These are phyloP conservation scores for Clavispora asparagi DNA, from an alignment of 805 yeast genomes.

Conservation along the genomic window DNA sequence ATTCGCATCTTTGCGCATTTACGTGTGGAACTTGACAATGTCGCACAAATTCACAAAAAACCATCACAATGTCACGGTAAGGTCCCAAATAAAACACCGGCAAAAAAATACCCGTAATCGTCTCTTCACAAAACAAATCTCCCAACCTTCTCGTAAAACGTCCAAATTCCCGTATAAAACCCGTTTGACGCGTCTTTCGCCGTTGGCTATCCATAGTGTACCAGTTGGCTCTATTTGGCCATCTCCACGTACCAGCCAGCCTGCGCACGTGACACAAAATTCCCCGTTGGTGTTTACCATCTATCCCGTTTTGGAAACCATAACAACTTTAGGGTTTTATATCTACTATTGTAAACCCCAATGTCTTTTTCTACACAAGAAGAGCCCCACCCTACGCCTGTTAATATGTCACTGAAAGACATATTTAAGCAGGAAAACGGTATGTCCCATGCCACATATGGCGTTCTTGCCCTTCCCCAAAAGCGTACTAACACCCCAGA, in stretches of 20 bases:
- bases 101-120: neutral
- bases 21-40: neutral
- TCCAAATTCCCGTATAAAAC: no score
- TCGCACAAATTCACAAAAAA: neutral
- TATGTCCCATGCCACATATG: constrained; percentile 11
- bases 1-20: no score
- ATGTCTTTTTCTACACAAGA: neutral
- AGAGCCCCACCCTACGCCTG: neutral
- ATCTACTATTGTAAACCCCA: neutral
- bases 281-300: neutral
- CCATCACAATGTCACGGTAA: neutral
- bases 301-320: neutral
- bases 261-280: neutral
- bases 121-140: neutral
- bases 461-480: neutral
- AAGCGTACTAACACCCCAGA: constrained; percentile 18
- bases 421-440: constrained; percentile 25
- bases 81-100: neutral
- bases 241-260: neutral
- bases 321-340: neutral
- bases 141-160: no score
- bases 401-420: constrained; percentile 5
- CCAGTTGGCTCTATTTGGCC: neutral
- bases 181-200: neutral
- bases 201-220: no score